Percentiles rank a stretch among this genome's conserved stretches.
phyloP scores from a whole-genome alignment of 306 rosid genomes.

The Argentina anserina region DNA sequence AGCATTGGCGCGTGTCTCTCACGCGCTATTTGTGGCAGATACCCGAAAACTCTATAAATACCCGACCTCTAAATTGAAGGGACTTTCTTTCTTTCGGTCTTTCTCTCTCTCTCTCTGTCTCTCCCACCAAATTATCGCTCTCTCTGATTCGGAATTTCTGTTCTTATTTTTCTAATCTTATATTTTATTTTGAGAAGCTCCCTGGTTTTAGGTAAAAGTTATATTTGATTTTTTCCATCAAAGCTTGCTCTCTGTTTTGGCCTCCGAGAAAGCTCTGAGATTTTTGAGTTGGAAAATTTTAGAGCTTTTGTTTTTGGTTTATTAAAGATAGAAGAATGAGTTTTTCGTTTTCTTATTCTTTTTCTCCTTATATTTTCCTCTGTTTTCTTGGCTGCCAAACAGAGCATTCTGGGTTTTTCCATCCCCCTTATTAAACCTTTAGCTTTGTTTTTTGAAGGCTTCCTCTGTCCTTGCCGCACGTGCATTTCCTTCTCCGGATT shows the following conservation, averaged over 20 bases:
- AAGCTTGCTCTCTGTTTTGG: conserved; percentile 20
- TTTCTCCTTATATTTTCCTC: conserved; percentile 2
- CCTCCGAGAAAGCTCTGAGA: background rate
- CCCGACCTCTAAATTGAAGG: background rate
- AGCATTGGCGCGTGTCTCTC: background rate
- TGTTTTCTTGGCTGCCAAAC: conserved; percentile 24
- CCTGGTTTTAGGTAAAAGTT: conserved; percentile 19
- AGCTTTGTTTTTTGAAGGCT: conserved; percentile 15
- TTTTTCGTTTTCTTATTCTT: background rate
- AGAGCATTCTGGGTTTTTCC: conserved; percentile 10
- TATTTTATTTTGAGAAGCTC: background rate
- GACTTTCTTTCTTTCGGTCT: conserved; percentile 5
- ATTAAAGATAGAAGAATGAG: background rate
- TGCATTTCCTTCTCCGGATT: conserved; percentile 18
- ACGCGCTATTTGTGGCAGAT: conserved; percentile 7
- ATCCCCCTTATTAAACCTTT: background rate
- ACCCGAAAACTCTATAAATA: conserved; percentile 48
- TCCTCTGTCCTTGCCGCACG: background rate
- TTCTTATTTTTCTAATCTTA: conserved; percentile 9
- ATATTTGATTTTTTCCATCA: background rate
- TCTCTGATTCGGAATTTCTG: conserved; percentile 16
- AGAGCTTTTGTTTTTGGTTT: background rate
- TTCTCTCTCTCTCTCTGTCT: background rate
- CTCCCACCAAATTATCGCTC: conserved; percentile 13
- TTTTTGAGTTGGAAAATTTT: background rate